Conservation (phyloP, 2,329 filamentous ascomycete species). For the Phaeosphaeriaceae sp. region DNA sequence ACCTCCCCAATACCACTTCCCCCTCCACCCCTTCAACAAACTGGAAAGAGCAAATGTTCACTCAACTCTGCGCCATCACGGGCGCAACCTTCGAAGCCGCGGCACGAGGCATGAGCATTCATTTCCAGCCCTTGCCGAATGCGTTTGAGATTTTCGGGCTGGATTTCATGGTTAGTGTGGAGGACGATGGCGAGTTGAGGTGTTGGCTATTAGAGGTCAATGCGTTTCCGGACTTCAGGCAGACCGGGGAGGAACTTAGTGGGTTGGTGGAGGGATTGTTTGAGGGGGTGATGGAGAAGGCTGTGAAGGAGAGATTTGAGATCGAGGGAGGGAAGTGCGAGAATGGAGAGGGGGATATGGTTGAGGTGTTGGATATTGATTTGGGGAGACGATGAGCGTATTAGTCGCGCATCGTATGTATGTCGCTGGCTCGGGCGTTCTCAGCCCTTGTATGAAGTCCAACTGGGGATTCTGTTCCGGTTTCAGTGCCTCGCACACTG, state of each 20-base stretch:
- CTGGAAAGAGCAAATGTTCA: conserved; percentile 70
- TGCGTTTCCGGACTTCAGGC: conserved; percentile 93
- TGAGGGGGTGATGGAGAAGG: conserved; percentile 72
- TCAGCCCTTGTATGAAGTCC: no score
- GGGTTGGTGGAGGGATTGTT: conserved; percentile 79
- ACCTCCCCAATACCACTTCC: conserved; percentile 22
- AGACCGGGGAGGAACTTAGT: conserved; percentile 80
- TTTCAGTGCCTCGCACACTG: no score
- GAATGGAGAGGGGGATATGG: conserved; percentile 40
- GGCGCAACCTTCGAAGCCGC: conserved; percentile 86
- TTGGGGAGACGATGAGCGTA: conserved; percentile 50
- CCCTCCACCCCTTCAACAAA: not conserved
- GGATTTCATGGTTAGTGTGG: conserved; percentile 75
- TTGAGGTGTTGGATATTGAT: conserved; percentile 55
- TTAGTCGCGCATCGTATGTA: no score
- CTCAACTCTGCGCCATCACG: conserved; percentile 76
- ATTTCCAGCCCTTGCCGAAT: conserved; percentile 89
- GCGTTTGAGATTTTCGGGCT: conserved; percentile 92
- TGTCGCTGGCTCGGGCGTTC: no score
- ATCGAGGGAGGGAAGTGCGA: conserved; percentile 16
- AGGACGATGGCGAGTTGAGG: conserved; percentile 54
- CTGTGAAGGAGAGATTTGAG: conserved; percentile 73
- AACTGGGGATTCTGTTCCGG: no score
- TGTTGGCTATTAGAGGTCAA: conserved; percentile 90
- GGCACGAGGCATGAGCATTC: conserved; percentile 79